These are phyloP conservation scores for Rhododendron griersonianum DNA, from an alignment of 148 eudicot species.

Conservation along the genomic window DNA sequence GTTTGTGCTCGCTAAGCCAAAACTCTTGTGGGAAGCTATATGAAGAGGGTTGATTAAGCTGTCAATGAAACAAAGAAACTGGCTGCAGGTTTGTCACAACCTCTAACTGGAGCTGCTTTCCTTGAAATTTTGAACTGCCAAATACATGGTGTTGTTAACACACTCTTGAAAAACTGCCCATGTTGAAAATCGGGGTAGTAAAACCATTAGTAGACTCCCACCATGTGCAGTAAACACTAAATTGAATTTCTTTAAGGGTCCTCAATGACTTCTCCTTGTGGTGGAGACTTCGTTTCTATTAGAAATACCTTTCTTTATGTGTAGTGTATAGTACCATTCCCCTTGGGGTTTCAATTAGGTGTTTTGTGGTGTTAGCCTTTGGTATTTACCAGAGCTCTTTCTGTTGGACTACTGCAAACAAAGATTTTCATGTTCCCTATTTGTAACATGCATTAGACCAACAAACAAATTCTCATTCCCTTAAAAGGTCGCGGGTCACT, in stretches of 20 bases:
- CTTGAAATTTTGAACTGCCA: background rate
- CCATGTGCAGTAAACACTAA: background rate
- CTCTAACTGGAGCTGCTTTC: background rate
- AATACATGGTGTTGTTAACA: background rate
- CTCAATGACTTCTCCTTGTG: background rate
- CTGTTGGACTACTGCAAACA: background rate
- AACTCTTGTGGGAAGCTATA: too few species aligned
- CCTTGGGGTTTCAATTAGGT: background rate
- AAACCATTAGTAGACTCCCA: background rate
- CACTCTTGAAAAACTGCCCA: background rate
- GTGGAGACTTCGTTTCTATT: background rate
- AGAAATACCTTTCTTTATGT: background rate
- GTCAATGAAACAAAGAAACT: conserved; percentile 2
- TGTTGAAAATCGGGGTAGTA: background rate
- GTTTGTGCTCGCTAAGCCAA: too few species aligned
- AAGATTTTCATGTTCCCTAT: background rate
- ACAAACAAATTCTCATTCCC: too few species aligned
- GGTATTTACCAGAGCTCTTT: background rate
- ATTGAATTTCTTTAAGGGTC: background rate
- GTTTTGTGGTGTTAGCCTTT: background rate
- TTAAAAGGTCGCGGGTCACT: too few species aligned
- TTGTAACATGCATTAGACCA: background rate
- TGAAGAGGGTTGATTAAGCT: conserved; percentile 46
- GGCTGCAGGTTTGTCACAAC: conserved; percentile 14
- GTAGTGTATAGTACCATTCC: too few species aligned